Evolutionary conservation across 305 asterid species (phyloP).

Genomic region (Rubia peregrina): DNA sequence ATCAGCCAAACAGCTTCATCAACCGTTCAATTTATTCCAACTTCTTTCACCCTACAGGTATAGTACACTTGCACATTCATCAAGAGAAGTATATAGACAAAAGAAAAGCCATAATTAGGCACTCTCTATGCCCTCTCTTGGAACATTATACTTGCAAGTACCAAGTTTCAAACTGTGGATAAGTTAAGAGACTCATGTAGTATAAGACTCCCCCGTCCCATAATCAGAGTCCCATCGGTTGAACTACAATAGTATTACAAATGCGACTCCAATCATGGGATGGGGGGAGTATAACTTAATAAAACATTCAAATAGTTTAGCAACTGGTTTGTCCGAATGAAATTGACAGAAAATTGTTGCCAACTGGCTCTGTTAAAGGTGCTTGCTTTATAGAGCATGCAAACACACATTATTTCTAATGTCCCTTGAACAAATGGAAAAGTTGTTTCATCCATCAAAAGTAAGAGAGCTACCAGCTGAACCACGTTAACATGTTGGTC

Average conservation of each 20-base stretch:
- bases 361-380: no score
- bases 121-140: background rate
- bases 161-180: background rate
- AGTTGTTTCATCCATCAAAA: background rate
- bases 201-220: no score
- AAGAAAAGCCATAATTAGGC: background rate
- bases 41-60: background rate
- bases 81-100: background rate
- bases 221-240: no score
- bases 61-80: background rate
- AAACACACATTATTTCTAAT: background rate
- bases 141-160: background rate
- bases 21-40: background rate
- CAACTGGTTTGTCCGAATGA: background rate
- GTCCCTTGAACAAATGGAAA: background rate
- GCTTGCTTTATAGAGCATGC: background rate
- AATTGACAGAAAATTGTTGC: no score
- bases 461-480: slow-evolving; percentile 38
- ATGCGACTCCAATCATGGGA: background rate
- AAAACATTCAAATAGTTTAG: background rate
- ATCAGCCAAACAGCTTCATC: background rate
- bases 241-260: no score
- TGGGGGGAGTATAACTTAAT: background rate
- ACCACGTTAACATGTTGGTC: slow-evolving; percentile 53
- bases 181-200: background rate